Evolutionary conservation across 2,329 filamentous ascomycete genomes (phyloP).

Genomic region (Calonectria pauciramosa): DNA sequence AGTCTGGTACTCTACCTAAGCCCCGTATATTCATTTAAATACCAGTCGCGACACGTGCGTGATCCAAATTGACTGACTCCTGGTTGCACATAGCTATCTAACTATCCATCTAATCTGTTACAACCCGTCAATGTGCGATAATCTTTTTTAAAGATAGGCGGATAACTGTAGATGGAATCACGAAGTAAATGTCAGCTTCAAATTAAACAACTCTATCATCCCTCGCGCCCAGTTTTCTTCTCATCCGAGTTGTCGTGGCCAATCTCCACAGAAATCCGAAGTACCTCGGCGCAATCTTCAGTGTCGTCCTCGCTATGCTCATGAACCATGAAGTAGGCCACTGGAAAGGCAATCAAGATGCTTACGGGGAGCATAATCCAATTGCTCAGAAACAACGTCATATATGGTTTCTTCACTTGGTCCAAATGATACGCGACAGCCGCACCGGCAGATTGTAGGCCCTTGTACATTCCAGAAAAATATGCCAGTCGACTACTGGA

Average conservation of each 20-base stretch:
- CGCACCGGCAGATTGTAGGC: constrained; percentile 5
- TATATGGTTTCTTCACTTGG: neutral
- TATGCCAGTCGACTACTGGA: neutral
- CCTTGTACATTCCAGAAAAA: constrained; percentile 11
- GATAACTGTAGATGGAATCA: neutral
- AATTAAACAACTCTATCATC: neutral
- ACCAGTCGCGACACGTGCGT: no score
- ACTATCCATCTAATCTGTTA: no score
- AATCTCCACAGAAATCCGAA: neutral
- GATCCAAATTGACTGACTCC: neutral
- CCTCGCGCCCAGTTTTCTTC: neutral
- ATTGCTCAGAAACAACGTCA: neutral
- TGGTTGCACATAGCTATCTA: no score
- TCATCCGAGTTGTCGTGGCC: neutral
- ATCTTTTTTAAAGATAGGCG: no score
- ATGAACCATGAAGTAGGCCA: constrained; percentile 11
- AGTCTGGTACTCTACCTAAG: neutral
- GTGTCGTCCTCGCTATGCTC: neutral
- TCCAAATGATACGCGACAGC: neutral
- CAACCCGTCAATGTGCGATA: no score
- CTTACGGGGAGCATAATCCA: neutral
- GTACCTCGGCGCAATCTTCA: neutral
- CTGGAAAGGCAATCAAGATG: neutral
- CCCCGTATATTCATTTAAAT: neutral
- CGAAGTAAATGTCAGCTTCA: neutral